Base-by-base conservation (phyloP, 2,329 filamentous ascomycete genomes). In the Penicillium sp. region DNA sequence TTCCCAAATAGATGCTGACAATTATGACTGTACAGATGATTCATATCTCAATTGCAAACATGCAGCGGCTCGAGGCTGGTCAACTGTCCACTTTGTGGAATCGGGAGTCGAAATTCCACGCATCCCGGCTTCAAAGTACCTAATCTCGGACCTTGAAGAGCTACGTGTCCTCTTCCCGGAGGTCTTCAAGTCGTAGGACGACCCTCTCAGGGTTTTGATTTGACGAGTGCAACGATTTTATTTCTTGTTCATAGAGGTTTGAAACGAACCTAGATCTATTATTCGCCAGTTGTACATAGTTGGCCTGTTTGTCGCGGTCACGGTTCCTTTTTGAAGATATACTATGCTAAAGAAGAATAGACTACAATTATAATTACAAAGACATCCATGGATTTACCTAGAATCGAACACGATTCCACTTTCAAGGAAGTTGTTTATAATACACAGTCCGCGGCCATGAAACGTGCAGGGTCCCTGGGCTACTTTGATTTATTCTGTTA, bases 51-150 rank as follows among this genome's bases (percentile, higher is more conserved):
- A 99, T 70, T 95, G 90, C 71, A 83, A 80, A 61, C 86, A 86
- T 58, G 90, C 92, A 0, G 82, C 89, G 61, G 84, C 85, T 31
- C 82, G 92, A 59, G 94, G 94, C 20, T 99, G 94, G 94, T 90
- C 85, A 12, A 85, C 88, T 0, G 89, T 84, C 6, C 94, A 97
- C 73, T 81, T 97, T 22, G 85, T 97, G 6, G 94, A 97, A 70
- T 85, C 89, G 33, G 84, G 82, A 6, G 80, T 91, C 31, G 77
- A 82, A 15, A 71, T 81, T 9, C 92, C 92, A 2, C 73, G 75
- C 22, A 81, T 79, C 5, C 85, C 82, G 56, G 88, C 88, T 4
- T 88, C 87, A 35, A 84, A 89, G 65, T 85, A 89, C 71, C 87
- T 92, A 69, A 89, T 99, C 61, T 81, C 83, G 43, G 82, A 85